Evolutionary conservation across 2,329 filamentous ascomycete genomes (phyloP), one percentile per base, ranked within the genome.

Genomic region (Elsinoe batatas): DNA sequence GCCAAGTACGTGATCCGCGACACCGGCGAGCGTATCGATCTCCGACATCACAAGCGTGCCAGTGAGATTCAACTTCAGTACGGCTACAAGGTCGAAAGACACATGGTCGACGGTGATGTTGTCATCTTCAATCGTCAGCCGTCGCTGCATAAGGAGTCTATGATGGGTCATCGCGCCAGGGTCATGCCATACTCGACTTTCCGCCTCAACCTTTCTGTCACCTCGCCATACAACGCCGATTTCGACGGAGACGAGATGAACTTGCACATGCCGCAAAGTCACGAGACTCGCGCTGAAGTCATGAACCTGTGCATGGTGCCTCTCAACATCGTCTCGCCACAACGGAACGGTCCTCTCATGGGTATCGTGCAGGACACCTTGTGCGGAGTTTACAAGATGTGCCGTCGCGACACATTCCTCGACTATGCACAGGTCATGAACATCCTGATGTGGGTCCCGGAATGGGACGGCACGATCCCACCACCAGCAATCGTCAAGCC

Each of bases 161-260:
- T 98, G 93, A 98, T 98, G 94, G 93, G 89, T 71, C 93, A 99
- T 73, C 84, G 89, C 64, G 93, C 98, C 60, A 85, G 86, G 58
- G 93, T 99, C 59, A 97, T 98, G 91, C 93, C 93, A 2, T 98
- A 95, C 71, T 98, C 93, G 5, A 99, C 93, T 1, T 99, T 99
- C 78, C 85, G 93, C 61, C 80, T 99, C 46, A 99, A 99, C 67
- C 73, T 98, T 63, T 98, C 93, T 0, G 93, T 98, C 67, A 98
- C 94, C 0, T 95, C 91, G 26, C 93, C 93, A 0, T 99, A 99
- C 78, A 99, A 99, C 75, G 93, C 93, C 64, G 93, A 98, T 87
- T 98, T 98, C 74, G 93, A 98, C 68, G 93, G 93, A 74, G 93
- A 98, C 70, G 93, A 99, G 73, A 99, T 99, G 93, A 99, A 99